phyloP scores from a whole-genome alignment of 2,329 filamentous ascomycete species.

The Claviceps monticola region DNA sequence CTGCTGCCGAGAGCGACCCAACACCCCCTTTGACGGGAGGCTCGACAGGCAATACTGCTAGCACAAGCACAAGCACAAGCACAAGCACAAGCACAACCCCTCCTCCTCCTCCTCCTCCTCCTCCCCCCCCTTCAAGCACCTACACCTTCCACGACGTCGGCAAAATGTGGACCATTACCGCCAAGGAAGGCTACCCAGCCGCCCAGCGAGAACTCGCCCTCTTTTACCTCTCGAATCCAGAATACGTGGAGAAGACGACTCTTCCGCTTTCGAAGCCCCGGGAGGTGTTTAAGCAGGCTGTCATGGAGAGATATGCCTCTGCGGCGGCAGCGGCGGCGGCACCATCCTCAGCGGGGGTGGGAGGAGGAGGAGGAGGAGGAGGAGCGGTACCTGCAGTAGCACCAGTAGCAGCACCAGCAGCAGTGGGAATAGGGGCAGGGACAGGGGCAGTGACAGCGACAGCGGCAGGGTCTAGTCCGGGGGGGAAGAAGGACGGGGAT shows the following conservation, averaged over 20 bases:
- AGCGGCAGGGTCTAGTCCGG: conserved; percentile 11
- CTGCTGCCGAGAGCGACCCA: conserved; percentile 19
- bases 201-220: conserved; percentile 88
- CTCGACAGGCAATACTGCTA: too few species aligned
- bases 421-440: conserved; percentile 10
- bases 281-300: conserved; percentile 80
- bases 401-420: conserved; percentile 3
- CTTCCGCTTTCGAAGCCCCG: conserved; percentile 71
- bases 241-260: conserved; percentile 66
- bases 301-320: conserved; percentile 53
- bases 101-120: conserved; percentile 6
- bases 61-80: too few species aligned
- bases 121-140: conserved; percentile 39
- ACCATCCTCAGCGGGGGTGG: conserved; percentile 15
- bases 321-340: conserved; percentile 7
- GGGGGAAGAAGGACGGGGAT: conserved; percentile 29
- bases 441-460: conserved; percentile 9
- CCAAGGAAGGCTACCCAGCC: conserved; percentile 70
- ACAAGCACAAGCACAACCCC: too few species aligned
- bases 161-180: conserved; percentile 82
- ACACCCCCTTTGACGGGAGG: conserved; percentile 25
- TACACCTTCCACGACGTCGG: conserved; percentile 71
- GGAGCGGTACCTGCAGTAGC: conserved; percentile 25
- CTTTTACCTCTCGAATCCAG: conserved; percentile 84
- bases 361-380: conserved; percentile 13